A percentile compares a stretch with the other conserved stretches of the same genome.
Evolutionary conservation across 2,329 filamentous ascomycete species (phyloP).

Genomic region (Cryphonectria carpinicola): DNA sequence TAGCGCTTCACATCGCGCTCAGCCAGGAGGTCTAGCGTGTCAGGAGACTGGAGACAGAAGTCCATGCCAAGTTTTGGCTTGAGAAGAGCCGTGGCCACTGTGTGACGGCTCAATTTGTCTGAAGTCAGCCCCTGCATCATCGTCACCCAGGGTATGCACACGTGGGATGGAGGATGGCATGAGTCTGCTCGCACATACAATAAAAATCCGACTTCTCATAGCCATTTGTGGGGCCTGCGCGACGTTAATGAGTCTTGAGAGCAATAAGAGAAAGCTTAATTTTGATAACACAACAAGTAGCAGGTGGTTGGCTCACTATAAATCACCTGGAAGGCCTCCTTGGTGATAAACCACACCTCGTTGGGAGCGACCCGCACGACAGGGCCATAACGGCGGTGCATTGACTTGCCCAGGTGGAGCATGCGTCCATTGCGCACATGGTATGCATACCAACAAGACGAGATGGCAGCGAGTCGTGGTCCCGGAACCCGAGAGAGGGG

Average conservation of each 20-base stretch:
- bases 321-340: constrained; percentile 51
- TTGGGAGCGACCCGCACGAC: constrained; percentile 58
- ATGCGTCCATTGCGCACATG: constrained; percentile 50
- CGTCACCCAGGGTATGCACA: not conserved
- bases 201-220: constrained; percentile 59
- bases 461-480: constrained; percentile 50
- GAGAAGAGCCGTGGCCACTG: constrained; percentile 51
- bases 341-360: constrained; percentile 56
- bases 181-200: constrained; percentile 39
- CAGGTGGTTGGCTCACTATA: constrained; percentile 46
- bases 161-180: not conserved
- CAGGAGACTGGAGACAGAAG: constrained; percentile 41
- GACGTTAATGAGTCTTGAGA: not conserved
- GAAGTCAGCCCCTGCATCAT: constrained; percentile 5
- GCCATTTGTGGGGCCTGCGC: constrained; percentile 48
- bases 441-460: constrained; percentile 52
- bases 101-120: constrained; percentile 31
- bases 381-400: constrained; percentile 54
- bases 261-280: not conserved
- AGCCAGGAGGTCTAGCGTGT: constrained; percentile 56
- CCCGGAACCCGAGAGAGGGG: constrained; percentile 51
- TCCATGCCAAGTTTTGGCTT: constrained; percentile 47
- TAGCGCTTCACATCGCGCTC: constrained; percentile 53
- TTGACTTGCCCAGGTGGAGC: constrained; percentile 43
- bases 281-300: not conserved